Base-by-base conservation (phyloP, 2,329 filamentous ascomycete genomes). In the Fusarium compactum region DNA sequence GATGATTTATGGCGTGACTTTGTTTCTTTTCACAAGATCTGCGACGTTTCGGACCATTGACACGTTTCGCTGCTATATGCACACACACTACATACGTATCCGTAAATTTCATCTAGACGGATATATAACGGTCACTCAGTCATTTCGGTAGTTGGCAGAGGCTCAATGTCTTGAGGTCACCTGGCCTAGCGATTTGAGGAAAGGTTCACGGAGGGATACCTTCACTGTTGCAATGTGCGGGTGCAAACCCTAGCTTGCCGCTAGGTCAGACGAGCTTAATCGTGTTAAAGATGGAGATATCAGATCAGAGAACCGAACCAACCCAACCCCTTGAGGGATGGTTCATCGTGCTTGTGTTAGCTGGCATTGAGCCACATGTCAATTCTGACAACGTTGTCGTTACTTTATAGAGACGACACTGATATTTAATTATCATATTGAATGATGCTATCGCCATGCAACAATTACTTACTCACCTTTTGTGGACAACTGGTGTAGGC, bases 221-320 rank as follows among this genome's bases (percentile, higher is more conserved):
- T 58, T 66, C 55, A 60, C 69, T 62, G 69, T 54, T 65, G 53
- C 54, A 63, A 61, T 51, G 50, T 60, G 65, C 59, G 70, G 73
- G 62, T 69, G 71, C 62, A 59, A 62, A 72, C 71, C 73, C 73
- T 64, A 58, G 70, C 61, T 62, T 70, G 58, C 62, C 57, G 62
- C 62, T 72, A 65, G 70, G 58, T 55, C 51, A 50, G 63, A 66
- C 58, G 70, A 74, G 71, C 71, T 75, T 75, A 74, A 74, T 74
- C 62, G 64, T 51, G 46, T 24, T 54, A 40, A 54, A 43, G 24
- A 68, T 68, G 67, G 64, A 58, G 64, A 67, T 75, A 38, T 38
- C 34, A 38, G 34, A 38, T 38, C 34, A 29, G 50, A 43, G 34
- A 53, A n/a, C 48, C 48, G 40, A 65, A 65, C 50, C 50, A 53